Evolutionary conservation across 441 rosid genomes (phyloP).

Genomic region (Populus hybrid): DNA sequence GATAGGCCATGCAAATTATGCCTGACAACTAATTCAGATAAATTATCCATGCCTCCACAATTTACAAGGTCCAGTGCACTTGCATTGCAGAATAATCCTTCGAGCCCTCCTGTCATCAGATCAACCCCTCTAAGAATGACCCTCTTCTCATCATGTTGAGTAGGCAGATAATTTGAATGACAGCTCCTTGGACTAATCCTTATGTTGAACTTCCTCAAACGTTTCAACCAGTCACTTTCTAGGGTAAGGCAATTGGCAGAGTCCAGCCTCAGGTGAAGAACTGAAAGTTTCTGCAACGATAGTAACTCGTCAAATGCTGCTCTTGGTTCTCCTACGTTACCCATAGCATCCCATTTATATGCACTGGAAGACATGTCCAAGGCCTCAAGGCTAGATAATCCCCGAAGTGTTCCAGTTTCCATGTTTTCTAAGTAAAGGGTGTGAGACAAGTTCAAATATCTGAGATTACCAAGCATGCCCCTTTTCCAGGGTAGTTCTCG

Average conservation of each 20-base stretch:
- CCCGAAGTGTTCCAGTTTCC: slow-evolving; percentile 22
- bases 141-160: slow-evolving; percentile 32
- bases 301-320: slow-evolving; percentile 29
- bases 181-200: slow-evolving; percentile 18
- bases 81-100: slow-evolving; percentile 23
- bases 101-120: slow-evolving; percentile 27
- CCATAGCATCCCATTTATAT: slow-evolving; percentile 28
- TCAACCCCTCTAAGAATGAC: slow-evolving; percentile 36
- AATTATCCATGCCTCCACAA: slow-evolving; percentile 28
- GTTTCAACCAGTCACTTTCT: slow-evolving; percentile 20
- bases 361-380: slow-evolving; percentile 37
- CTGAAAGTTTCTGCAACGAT: slow-evolving; percentile 20
- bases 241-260: slow-evolving; percentile 12
- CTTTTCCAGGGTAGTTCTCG: slow-evolving; percentile 28
- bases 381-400: slow-evolving; percentile 30
- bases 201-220: slow-evolving; percentile 31
- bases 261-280: slow-evolving; percentile 29
- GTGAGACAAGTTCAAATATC: slow-evolving; percentile 32
- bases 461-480: slow-evolving; percentile 25
- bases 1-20: slow-evolving; percentile 20
- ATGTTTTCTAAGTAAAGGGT: slow-evolving; percentile 34
- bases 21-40: slow-evolving; percentile 25
- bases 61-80: slow-evolving; percentile 31
- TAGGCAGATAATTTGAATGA: slow-evolving; percentile 17
- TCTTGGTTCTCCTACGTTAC: slow-evolving; percentile 9